These are phyloP conservation scores for Cryptococcus depauperatus DNA, from an alignment of 1,284 basidiomycete genomes.

Conservation along the genomic window DNA sequence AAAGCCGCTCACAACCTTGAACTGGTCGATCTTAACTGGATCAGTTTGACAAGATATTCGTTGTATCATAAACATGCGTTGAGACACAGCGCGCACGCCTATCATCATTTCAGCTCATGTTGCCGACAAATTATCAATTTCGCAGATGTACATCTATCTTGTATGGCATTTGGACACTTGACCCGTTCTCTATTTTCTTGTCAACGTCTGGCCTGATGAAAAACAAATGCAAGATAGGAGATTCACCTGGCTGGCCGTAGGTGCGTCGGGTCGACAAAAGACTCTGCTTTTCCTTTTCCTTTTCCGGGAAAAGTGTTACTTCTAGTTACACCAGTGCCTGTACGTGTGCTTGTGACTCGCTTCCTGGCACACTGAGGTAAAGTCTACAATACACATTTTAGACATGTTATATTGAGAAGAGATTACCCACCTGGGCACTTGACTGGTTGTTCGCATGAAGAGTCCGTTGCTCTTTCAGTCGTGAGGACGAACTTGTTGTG, in stretches of 20 bases:
- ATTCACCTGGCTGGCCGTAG: constrained; percentile 10
- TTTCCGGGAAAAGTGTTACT: too few relatives aligned
- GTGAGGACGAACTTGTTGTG: too few relatives aligned
- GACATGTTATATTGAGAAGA: too few relatives aligned
- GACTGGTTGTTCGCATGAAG: too few relatives aligned
- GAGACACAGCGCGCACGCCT: constrained; percentile 29
- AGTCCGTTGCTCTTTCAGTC: too few relatives aligned
- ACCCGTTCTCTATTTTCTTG: not conserved
- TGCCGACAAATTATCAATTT: not conserved
- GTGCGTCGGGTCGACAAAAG: constrained; percentile 7
- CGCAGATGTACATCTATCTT: constrained; percentile 9
- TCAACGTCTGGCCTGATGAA: not conserved
- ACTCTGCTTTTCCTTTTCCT: constrained; percentile 8
- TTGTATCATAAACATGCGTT: constrained; percentile 34
- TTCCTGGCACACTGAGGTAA: too few relatives aligned
- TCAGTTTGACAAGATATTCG: constrained; percentile 8
- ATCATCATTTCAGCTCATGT: constrained; percentile 3
- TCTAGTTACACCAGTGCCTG: too few relatives aligned
- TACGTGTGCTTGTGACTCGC: too few relatives aligned
- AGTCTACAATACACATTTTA: too few relatives aligned
- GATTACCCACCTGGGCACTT: too few relatives aligned
- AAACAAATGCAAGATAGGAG: not conserved
- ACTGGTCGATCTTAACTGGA: constrained; percentile 9
- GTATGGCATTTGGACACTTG: constrained; percentile 7
- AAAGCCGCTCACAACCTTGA: constrained; percentile 23